A percentile compares a stretch with the other conserved stretches of the same genome.
Evolutionary conservation across 139 green algal genomes (phyloP).

Genomic region (Picochlorum sp.): DNA sequence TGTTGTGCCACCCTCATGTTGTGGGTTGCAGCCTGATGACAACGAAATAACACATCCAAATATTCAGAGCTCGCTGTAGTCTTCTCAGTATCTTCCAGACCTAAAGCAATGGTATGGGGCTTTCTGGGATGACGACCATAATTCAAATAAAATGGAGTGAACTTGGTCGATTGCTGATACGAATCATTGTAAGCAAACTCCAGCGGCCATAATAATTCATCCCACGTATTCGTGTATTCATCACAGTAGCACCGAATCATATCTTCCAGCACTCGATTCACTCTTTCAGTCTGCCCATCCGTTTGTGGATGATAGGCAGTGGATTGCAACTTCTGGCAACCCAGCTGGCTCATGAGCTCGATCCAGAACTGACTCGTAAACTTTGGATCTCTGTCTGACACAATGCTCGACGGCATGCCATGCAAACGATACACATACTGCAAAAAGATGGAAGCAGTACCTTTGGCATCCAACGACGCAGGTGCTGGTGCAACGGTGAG

Average conservation of each 20-base stretch:
- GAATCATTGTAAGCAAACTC: constrained; percentile 46
- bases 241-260: no score
- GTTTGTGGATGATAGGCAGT: constrained; percentile 43
- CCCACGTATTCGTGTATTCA: no score
- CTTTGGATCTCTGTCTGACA: no score
- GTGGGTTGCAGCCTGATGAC: not conserved
- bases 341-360: not conserved
- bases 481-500: no score
- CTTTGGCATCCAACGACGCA: no score
- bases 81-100: not conserved
- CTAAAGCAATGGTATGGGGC: constrained; percentile 5
- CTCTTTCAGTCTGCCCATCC: constrained; percentile 56
- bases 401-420: no score
- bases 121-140: constrained; percentile 26
- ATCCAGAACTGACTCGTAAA: constrained; percentile 20
- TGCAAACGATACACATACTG: no score
- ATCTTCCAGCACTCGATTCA: no score
- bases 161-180: constrained; percentile 9
- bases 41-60: not conserved
- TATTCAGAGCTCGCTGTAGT: not conserved
- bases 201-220: no score
- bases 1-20: not conserved
- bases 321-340: constrained; percentile 6
- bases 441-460: no score
- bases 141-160: constrained; percentile 42